Conservation (phyloP, 257 asterid species). For the Mitragyna speciosa region DNA sequence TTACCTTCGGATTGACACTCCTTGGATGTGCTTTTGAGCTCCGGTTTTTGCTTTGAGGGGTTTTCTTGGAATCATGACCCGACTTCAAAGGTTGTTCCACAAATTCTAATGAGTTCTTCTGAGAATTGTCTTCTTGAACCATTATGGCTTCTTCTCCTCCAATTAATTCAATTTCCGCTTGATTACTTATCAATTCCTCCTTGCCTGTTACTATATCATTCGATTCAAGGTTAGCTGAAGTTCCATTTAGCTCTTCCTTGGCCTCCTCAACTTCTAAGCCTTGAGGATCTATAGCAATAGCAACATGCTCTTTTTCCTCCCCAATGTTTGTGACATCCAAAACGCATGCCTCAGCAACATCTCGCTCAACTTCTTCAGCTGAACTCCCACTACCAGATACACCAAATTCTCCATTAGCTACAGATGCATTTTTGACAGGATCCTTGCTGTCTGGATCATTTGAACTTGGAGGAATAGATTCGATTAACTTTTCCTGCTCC, state of each 20-base stretch:
- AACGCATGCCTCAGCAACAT: slow-evolving; percentile 17
- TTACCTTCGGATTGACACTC: slow-evolving; percentile 55
- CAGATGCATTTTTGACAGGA: slow-evolving; percentile 18
- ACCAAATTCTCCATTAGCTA: slow-evolving; percentile 12
- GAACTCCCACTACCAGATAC: slow-evolving; percentile 27
- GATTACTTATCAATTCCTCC: slow-evolving; percentile 29
- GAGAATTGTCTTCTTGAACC: slow-evolving; percentile 20
- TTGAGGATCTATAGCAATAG: slow-evolving; percentile 28
- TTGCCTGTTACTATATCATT: slow-evolving; percentile 26
- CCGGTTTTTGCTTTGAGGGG: slow-evolving; percentile 34
- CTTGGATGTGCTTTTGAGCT: slow-evolving; percentile 35
- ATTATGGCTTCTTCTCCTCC: slow-evolving; percentile 28
- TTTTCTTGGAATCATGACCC: slow-evolving; percentile 30
- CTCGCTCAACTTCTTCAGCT: slow-evolving; percentile 33
- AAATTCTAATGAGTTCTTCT: slow-evolving; percentile 17
- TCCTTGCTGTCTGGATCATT: slow-evolving; percentile 32
- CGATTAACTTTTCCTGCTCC: slow-evolving; percentile 52
- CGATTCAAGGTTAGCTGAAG: slow-evolving; percentile 21
- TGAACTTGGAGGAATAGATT: slow-evolving; percentile 25
- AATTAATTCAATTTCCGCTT: slow-evolving; percentile 27
- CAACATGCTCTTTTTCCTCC: slow-evolving; percentile 20
- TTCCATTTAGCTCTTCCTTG: slow-evolving; percentile 31
- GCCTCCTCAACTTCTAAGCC: slow-evolving; percentile 28
- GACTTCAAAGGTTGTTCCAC: slow-evolving; percentile 35
- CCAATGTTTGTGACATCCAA: neutral